Conservation (phyloP, 176 grass and related monocot genomes). For the Musa beccarii region DNA sequence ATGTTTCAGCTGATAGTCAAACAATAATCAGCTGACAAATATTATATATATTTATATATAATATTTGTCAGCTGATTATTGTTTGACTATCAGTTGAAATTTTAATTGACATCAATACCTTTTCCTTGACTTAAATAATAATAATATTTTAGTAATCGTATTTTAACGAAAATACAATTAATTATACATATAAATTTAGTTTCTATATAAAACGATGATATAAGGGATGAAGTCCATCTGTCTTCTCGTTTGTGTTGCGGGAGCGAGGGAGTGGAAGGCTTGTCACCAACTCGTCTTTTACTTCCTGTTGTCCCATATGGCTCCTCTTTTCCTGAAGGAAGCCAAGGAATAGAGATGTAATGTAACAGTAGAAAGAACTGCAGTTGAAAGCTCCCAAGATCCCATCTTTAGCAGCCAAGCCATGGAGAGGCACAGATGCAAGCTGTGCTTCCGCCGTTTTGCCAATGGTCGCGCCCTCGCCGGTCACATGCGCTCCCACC, state of each 20-base stretch:
- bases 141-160: no score
- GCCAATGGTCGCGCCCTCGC: slow-evolving; percentile 12
- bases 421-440: slow-evolving; percentile 22
- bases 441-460: slow-evolving; percentile 17
- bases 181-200: no score
- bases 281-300: background rate
- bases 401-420: background rate
- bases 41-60: no score
- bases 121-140: no score
- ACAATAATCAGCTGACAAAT: no score
- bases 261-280: background rate
- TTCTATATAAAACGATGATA: no score
- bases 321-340: background rate
- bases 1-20: no score
- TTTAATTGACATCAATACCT: no score
- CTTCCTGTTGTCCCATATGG: background rate
- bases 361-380: background rate
- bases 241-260: background rate
- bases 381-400: background rate
- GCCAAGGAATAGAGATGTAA: background rate
- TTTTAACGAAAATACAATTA: no score
- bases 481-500: slow-evolving; percentile 19
- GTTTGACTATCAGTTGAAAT: no score
- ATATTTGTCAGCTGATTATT: no score
- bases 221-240: background rate